Evolutionary conservation across 192 early-diverging fungal genomes (phyloP), one percentile per base, ranked within the genome.

Genomic region (Backusella morwellensis): DNA sequence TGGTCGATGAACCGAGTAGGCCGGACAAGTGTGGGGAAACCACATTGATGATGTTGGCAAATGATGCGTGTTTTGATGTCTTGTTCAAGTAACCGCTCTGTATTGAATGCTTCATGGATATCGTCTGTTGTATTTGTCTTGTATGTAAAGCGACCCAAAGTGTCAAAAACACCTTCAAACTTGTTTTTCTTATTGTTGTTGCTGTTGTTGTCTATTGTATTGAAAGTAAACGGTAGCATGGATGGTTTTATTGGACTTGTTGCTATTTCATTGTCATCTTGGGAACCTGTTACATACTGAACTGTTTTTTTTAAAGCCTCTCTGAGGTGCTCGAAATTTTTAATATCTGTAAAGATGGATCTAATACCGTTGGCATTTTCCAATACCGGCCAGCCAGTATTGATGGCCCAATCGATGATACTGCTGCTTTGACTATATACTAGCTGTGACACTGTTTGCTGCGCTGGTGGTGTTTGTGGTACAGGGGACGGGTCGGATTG

Each of bases 1-100:
- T 47, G 42, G 0, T 68, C 68, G 36, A 36, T 36, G 23, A 35
- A 56, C 7, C 41, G 40, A 3, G 15, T 23, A 7, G 75, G 68
- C 9, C 41, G 32, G 21, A 70, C 75, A 26, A 76, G n/a, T 2
- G 68, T 52, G 3, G 75, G 75, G 38, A 76, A 76, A 2, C 75
- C 75, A 4, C 75, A 76, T 42, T 70, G 34, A 14, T 70, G 68
- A 3, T 70, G 35, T 14, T 70, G 68, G n/a, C 40, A 41, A 5
- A 70, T 38, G 17, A 70, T 21, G 0, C 35, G 35, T 35, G 35
- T 41, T 40, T 36, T 38, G n/a, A 70, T 23, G 4, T 70, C 40
- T 41, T 70, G 29, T 75, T 63, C n/a, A 21, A 56, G 38, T 66
- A 75, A 11, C 4, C 66, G 21, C 19, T 41, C 21, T 29, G 15